Base-by-base conservation (phyloP, 345 rosid genomes). In the Punica granatum region DNA sequence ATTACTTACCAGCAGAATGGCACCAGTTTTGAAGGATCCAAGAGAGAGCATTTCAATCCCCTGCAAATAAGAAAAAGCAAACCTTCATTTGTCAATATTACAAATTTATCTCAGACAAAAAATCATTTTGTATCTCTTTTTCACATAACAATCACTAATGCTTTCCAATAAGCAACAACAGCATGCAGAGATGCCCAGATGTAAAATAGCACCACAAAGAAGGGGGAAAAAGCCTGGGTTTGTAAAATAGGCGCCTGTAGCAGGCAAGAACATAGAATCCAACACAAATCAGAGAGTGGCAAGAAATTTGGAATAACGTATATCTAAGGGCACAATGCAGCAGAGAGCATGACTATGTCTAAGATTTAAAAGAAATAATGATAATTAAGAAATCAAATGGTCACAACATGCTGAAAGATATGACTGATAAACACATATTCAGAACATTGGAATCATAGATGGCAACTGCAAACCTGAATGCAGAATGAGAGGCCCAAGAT, bases 31-130 rank as follows among this genome's bases (percentile, higher is more conserved):
- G 65, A 94, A 94, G 43, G 99, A 88, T 43, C 97, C 98, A 62
- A 95, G 98, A 73, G 97, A 92, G 73, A 95, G 98, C 97, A 91
- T 94, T 84, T 94, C 99, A 81, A 91, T 94, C 65, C 99, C 99
- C 99, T 94, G 77, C 58, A 75, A 70, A 56, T 63, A 37, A 32
- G 64, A 69, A 26, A 65, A 41, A 16, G 10, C 16, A 33, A 28
- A 1, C 34, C 34, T 56, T 30, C 30, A 56, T 2, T 62, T 34
- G 43, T 35, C 65, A 44, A 26, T 64, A 39, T 25, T 31, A 53
- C 6, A 59, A 54, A 56, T 7, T 67, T n/a, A n/a, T 33, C 19
- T 21, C 4, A 56, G 3, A 19, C n/a, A 18, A 51, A 18, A 51
- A 33, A 2, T 19, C 41, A 32, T 37, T 28, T 11, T 21, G 21